Evolutionary conservation across 371 early-diverging fungal genomes (phyloP).

Genomic region (Entomophthora muscae): DNA sequence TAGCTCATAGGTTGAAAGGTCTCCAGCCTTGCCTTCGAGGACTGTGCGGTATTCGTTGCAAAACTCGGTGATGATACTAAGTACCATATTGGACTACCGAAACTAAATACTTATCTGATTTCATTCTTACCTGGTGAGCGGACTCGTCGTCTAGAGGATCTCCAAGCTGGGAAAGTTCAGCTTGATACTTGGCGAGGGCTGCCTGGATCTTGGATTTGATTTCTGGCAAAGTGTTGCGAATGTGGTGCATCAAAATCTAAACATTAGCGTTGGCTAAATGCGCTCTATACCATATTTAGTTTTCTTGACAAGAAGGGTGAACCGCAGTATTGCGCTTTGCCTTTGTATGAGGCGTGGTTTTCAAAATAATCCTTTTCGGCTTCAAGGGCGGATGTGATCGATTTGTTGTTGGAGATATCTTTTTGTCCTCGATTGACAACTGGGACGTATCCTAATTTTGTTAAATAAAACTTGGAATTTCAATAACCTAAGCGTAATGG

Average conservation of each 20-base stretch:
- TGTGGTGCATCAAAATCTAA: slow-evolving; percentile 95
- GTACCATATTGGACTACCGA: slow-evolving; percentile 71
- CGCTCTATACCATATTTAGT: slow-evolving; percentile 62
- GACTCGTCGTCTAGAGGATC: slow-evolving; percentile 66
- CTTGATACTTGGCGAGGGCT: slow-evolving; percentile 61
- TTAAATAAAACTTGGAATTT: neutral
- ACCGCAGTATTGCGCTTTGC: slow-evolving; percentile 96
- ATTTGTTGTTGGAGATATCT: slow-evolving; percentile 83
- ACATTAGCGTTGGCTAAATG: neutral
- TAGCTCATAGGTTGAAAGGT: slow-evolving; percentile 81
- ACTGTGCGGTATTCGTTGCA: slow-evolving; percentile 84
- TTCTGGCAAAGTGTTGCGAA: slow-evolving; percentile 87
- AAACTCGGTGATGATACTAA: slow-evolving; percentile 94
- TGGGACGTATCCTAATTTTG: slow-evolving; percentile 68
- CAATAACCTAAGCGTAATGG: slow-evolving; percentile 71
- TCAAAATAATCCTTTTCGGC: slow-evolving; percentile 86
- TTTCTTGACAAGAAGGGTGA: slow-evolving; percentile 92
- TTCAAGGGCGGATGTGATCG: slow-evolving; percentile 72
- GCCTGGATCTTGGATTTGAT: slow-evolving; percentile 89
- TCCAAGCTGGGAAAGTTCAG: slow-evolving; percentile 73
- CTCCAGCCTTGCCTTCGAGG: slow-evolving; percentile 86
- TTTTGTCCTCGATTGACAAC: slow-evolving; percentile 87
- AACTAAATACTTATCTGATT: too few relatives aligned
- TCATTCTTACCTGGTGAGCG: too few relatives aligned
- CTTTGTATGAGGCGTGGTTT: slow-evolving; percentile 78